Conservation (phyloP, 192 early-diverging fungal species). For the Chytriomyces hyalinus region DNA sequence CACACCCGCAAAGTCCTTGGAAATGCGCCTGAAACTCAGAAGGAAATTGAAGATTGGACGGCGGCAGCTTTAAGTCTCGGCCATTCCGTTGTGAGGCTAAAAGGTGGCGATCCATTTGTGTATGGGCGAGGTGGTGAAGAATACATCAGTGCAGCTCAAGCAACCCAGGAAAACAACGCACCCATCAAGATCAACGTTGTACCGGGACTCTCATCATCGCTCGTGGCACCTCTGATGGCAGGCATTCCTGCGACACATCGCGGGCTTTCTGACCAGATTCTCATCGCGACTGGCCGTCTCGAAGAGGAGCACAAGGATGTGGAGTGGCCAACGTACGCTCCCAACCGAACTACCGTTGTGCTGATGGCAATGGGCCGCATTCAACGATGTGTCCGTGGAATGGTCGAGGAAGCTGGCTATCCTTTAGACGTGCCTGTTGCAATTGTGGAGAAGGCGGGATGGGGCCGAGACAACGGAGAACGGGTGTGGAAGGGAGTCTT, state of each 20-base stretch:
- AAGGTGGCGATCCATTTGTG: slow-evolving; percentile 88
- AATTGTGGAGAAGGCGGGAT: slow-evolving; percentile 83
- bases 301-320: slow-evolving; percentile 70
- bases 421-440: slow-evolving; percentile 70
- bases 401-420: slow-evolving; percentile 58
- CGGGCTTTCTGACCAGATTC: slow-evolving; percentile 79
- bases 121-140: slow-evolving; percentile 90
- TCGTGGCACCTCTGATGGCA: slow-evolving; percentile 78
- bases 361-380: slow-evolving; percentile 86
- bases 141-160: slow-evolving; percentile 46
- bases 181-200: slow-evolving; percentile 59
- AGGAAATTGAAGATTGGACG: slow-evolving; percentile 75
- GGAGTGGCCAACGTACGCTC: slow-evolving; percentile 65
- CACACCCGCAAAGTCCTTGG: slow-evolving; percentile 75
- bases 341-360: slow-evolving; percentile 73
- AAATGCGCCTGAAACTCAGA: slow-evolving; percentile 71
- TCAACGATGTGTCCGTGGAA: slow-evolving; percentile 58
- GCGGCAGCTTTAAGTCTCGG: slow-evolving; percentile 70
- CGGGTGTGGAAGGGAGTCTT: slow-evolving; percentile 24
- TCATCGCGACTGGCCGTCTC: slow-evolving; percentile 79
- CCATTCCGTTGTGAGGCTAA: slow-evolving; percentile 77
- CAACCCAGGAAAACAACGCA: not conserved
- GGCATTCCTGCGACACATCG: slow-evolving; percentile 84
- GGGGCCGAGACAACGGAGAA: slow-evolving; percentile 36
- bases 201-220: slow-evolving; percentile 78